Evolutionary conservation across 2,329 filamentous ascomycete species (phyloP).

Genomic region (Penicillium freii): DNA sequence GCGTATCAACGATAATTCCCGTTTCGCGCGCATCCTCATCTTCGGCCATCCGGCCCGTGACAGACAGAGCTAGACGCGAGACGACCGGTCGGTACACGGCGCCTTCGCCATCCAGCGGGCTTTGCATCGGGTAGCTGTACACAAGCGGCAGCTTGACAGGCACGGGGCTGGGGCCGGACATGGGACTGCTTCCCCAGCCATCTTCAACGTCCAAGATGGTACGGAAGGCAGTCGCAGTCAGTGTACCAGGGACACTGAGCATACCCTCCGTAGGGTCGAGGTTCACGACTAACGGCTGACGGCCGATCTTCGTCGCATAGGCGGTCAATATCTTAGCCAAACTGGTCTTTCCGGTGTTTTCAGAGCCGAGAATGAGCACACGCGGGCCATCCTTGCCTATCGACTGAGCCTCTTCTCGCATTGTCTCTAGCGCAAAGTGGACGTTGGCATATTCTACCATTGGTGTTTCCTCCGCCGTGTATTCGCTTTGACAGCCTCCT

Average conservation of each 20-base stretch:
- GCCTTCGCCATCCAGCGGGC: slow-evolving; percentile 66
- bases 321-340: slow-evolving; percentile 72
- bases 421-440: slow-evolving; percentile 77
- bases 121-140: slow-evolving; percentile 78
- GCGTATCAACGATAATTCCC: slow-evolving; percentile 83
- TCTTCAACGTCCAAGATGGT: slow-evolving; percentile 85
- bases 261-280: slow-evolving; percentile 78
- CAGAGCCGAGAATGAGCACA: slow-evolving; percentile 78
- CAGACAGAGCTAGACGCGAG: slow-evolving; percentile 73
- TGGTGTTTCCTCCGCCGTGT: slow-evolving; percentile 74
- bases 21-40: slow-evolving; percentile 68
- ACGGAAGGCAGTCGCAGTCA: slow-evolving; percentile 83
- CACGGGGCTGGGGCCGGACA: slow-evolving; percentile 81
- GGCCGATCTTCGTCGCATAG: slow-evolving; percentile 71
- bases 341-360: slow-evolving; percentile 79
- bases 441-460: slow-evolving; percentile 79
- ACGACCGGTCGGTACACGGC: slow-evolving; percentile 71
- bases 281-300: slow-evolving; percentile 79
- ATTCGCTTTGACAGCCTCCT: slow-evolving; percentile 66
- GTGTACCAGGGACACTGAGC: slow-evolving; percentile 72
- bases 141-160: slow-evolving; percentile 90
- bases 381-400: slow-evolving; percentile 63
- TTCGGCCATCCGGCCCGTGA: slow-evolving; percentile 72
- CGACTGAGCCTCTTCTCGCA: slow-evolving; percentile 62
- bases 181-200: slow-evolving; percentile 86